phyloP scores from a whole-genome alignment of 2,329 filamentous ascomycete species.

The Ophiostoma triangulosporum region DNA sequence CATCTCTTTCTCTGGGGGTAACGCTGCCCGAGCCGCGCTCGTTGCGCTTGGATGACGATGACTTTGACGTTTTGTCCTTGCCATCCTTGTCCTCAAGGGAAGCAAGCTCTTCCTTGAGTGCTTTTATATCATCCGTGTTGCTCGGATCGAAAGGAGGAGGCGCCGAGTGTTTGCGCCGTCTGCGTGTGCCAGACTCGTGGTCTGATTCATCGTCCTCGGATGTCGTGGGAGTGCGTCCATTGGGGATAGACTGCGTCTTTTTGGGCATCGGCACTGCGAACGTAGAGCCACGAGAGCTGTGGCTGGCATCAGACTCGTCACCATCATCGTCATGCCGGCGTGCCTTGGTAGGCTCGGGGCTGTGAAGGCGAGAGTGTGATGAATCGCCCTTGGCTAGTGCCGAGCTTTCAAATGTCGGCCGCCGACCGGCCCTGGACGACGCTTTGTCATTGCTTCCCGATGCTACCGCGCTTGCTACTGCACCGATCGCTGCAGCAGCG shows the following conservation, averaged over 20 bases:
- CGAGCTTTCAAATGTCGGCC: neutral
- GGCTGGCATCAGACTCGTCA: neutral
- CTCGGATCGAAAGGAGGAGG: conserved; percentile 37
- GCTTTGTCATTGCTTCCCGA: neutral
- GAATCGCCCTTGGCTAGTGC: neutral
- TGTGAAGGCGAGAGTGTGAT: neutral
- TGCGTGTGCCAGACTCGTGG: conserved; percentile 19
- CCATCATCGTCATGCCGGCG: neutral
- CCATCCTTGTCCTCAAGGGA: conserved; percentile 7
- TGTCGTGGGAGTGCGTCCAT: conserved; percentile 6
- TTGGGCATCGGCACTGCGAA: neutral
- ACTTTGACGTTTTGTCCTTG: neutral
- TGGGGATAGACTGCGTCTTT: neutral
- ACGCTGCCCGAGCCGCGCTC: neutral
- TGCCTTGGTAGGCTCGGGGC: neutral
- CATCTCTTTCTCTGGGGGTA: conserved; percentile 1
- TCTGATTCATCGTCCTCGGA: conserved; percentile 8
- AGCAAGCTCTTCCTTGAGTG: conserved; percentile 11
- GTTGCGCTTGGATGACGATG: neutral
- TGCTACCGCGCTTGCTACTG: neutral
- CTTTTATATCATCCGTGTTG: conserved; percentile 34
- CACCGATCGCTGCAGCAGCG: neutral
- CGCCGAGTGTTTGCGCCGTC: conserved; percentile 20
- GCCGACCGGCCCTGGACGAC: neutral
- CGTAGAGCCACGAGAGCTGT: neutral